Evolutionary conservation across 169 alveolate species (phyloP), one percentile per base, ranked within the genome.

Genomic region (Plasmodium gallinaceum): DNA sequence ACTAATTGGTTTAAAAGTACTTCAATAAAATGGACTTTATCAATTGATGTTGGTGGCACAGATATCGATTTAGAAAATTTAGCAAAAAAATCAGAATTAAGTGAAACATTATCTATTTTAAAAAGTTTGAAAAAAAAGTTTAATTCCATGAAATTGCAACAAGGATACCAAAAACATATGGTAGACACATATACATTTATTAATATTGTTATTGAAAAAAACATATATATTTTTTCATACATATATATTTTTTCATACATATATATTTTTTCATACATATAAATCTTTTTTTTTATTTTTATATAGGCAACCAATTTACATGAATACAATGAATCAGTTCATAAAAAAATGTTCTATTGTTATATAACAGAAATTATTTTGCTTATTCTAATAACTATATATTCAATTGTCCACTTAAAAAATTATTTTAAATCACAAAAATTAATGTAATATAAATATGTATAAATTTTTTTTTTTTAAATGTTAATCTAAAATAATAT

Each of bases 31-130:
- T 70, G 93, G 61, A 74, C 89, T 42, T 61, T 93, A 39, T 91
- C 94, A 24, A 70, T 92, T 48, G 96, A 93, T 14, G 93, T 89
- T 20, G 96, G 95, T 16, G 95, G 93, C 32, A 75, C 88, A 48
- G 90, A 71, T 74, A 88, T 88, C 58, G 83, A 88, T 65, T 69
- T 61, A 20, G 94, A 93, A 39, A 76, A 91, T 37, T 42, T 45
- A 5, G 89, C 72, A 26, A 52, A 78, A 74, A 69, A 94, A 80
- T 60, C 93, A 88, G 92, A 94, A 89, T 7, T 78, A 57, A 57
- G 94, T 91, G 76, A 72, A 42, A 70, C 90, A 14, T 20, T 64
- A 57, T 9, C 57, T 16, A 14, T 45, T 64, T 65, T 76, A 58
- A 32, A 45, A 20, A 76, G 24, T 18, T 45, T 76, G 24, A 76